A percentile compares a stretch with the other conserved stretches of the same genome.
These are phyloP conservation scores for Hamamelis virginiana DNA, from an alignment of 164 flowering plant species.

Conservation along the genomic window DNA sequence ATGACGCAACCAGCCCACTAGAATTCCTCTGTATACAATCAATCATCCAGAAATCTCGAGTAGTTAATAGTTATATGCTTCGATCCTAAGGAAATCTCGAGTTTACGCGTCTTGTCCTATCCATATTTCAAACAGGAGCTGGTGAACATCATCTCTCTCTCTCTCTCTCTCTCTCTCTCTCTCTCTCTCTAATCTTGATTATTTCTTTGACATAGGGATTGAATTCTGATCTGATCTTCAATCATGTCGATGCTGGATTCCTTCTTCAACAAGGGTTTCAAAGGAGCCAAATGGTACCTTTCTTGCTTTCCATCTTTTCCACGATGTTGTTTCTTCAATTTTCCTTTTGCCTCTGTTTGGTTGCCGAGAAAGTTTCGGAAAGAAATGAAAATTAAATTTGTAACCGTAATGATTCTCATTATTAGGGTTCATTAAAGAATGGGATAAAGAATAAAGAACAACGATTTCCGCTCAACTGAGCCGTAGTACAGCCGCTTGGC, in stretches of 20 bases:
- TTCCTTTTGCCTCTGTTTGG: background rate
- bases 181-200: too few relatives aligned
- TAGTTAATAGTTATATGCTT: too few relatives aligned
- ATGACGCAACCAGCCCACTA: too few relatives aligned
- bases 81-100: too few relatives aligned
- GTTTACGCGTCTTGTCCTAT: too few relatives aligned
- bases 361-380: background rate
- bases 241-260: conserved; percentile 85
- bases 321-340: background rate
- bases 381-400: too few relatives aligned
- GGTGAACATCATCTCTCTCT: too few relatives aligned
- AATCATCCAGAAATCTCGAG: too few relatives aligned
- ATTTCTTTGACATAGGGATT: background rate
- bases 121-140: too few relatives aligned
- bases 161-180: too few relatives aligned
- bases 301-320: background rate
- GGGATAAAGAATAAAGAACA: background rate
- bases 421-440: background rate
- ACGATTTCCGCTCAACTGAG: background rate
- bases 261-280: conserved; percentile 81
- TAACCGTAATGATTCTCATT: too few relatives aligned
- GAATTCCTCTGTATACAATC: too few relatives aligned
- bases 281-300: conserved; percentile 74
- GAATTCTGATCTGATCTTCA: conserved; percentile 9
- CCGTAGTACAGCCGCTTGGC: background rate